phyloP scores from a whole-genome alignment of 139 green algal genomes.

The Tetraselmis striata region DNA sequence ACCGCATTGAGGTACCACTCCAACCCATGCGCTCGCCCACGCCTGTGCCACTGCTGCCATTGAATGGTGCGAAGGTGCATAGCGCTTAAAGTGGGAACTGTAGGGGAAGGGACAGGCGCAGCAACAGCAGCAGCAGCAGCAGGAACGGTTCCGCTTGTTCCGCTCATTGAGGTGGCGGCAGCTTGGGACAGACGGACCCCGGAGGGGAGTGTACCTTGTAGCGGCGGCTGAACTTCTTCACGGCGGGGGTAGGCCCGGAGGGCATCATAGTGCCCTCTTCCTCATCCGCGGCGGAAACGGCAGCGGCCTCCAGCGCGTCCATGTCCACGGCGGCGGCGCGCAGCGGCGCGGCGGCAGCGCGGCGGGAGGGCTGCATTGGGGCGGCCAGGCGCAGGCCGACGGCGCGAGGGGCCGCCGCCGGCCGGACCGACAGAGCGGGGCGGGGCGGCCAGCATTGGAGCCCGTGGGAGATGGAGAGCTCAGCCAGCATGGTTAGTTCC shows the following conservation, averaged over 20 bases:
- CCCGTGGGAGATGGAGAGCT: neutral
- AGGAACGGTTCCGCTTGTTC: too few relatives aligned
- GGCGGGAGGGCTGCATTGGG: neutral
- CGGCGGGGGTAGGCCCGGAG: neutral
- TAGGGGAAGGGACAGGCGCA: too few relatives aligned
- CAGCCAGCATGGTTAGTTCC: neutral
- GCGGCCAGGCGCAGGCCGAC: too few relatives aligned
- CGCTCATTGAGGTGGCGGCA: too few relatives aligned
- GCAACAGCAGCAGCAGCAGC: too few relatives aligned
- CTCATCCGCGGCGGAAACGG: neutral
- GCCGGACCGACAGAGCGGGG: neutral
- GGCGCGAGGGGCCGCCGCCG: neutral
- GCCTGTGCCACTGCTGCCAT: too few relatives aligned
- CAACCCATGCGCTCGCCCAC: too few relatives aligned
- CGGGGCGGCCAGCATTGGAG: neutral
- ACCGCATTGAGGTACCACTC: too few relatives aligned
- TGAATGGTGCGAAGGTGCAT: too few relatives aligned
- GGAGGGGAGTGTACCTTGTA: too few relatives aligned
- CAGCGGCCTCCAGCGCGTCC: neutral
- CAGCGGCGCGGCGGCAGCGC: neutral
- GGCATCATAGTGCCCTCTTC: neutral
- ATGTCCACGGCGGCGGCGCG: neutral
- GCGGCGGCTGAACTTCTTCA: neutral
- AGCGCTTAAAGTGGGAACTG: too few relatives aligned
- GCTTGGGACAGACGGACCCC: too few relatives aligned